phyloP scores from a whole-genome alignment of 1,139 yeast species.

The Candida freyschussii region DNA sequence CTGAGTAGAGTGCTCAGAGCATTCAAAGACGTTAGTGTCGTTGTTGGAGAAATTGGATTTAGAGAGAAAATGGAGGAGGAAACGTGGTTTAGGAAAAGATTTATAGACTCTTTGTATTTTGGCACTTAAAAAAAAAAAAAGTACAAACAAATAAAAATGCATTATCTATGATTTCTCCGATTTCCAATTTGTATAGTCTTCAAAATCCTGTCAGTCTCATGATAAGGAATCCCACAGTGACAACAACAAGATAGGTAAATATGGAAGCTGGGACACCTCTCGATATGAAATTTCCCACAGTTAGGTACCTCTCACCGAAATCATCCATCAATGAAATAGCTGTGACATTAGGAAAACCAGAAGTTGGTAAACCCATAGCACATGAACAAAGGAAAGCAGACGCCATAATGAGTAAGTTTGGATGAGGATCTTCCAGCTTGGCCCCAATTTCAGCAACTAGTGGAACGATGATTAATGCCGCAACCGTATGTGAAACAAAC shows the following conservation, averaged over 20 bases:
- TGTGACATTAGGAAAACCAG: slow-evolving; percentile 95
- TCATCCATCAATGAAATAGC: slow-evolving; percentile 92
- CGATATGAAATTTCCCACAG: slow-evolving; percentile 77
- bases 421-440: slow-evolving; percentile 47
- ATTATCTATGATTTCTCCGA: too few relatives aligned
- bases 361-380: slow-evolving; percentile 95
- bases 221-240: slow-evolving; percentile 75
- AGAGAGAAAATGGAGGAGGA: slow-evolving; percentile 25
- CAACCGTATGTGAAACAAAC: slow-evolving; percentile 92
- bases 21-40: slow-evolving; percentile 61
- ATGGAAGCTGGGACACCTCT: slow-evolving; percentile 87
- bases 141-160: too few relatives aligned
- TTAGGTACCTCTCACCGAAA: slow-evolving; percentile 77
- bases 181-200: slow-evolving; percentile 3
- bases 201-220: slow-evolving; percentile 55
- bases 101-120: slow-evolving; percentile 73
- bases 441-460: slow-evolving; percentile 84
- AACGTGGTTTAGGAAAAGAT: slow-evolving; percentile 58
- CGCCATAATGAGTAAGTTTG: slow-evolving; percentile 67
- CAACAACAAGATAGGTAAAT: slow-evolving; percentile 60
- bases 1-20: slow-evolving; percentile 71
- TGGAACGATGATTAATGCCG: slow-evolving; percentile 87
- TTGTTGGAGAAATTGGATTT: slow-evolving; percentile 61
- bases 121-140: too few relatives aligned
- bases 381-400: slow-evolving; percentile 81